Evolutionary conservation across 2,329 filamentous ascomycete genomes (phyloP), one percentile per base, ranked within the genome.

Genomic region (Ophiostoma novo-ulmi): DNA sequence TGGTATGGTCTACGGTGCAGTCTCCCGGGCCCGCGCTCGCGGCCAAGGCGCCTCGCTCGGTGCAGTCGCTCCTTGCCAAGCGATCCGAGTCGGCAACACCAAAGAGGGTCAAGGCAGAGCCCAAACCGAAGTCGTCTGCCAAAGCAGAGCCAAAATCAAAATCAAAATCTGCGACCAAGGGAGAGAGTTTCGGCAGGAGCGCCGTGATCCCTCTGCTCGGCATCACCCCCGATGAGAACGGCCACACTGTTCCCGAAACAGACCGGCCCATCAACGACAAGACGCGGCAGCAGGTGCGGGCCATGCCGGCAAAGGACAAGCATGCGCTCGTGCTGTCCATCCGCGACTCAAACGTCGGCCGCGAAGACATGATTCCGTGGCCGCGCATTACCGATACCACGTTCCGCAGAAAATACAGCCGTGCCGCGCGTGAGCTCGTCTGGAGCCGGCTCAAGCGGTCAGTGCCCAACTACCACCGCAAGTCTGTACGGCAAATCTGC

Each of bases 331-430:
- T 85, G 0, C 75, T 79, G 48, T 80, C 81, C 1, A 81, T 87
- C 48, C 77, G 81, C 8, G 78, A 80, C 17, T 80, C 79, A 3
- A 78, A 78, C 1, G 82, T 79, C 1, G 74, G 76, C 10, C 77
- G 73, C 0, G 85, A 87, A 69, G 74, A 76, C 10, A 82, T 82
- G 66, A 85, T 88, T 58, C 81, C 81, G 0, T 88, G 86, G 86
- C 74, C 76, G 48, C 78, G 76, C 35, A 75, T 87, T 14, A 72
- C 69, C 17, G 71, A 73, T 55, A 35, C 14, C 11, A 39, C 44
- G 0, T 75, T 67, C 52, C 73, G 74, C 44, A 61, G 66, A 38
- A 65, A 36, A 17, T 75, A 72, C 73, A 64, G 35, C 13, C 72
- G 72, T 1, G 68, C 71, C n/a, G 68, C 74, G 3, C 73, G 74